These are phyloP conservation scores for Cymbidium sinense DNA, from an alignment of 106 monocot genomes.

Conservation along the genomic window DNA sequence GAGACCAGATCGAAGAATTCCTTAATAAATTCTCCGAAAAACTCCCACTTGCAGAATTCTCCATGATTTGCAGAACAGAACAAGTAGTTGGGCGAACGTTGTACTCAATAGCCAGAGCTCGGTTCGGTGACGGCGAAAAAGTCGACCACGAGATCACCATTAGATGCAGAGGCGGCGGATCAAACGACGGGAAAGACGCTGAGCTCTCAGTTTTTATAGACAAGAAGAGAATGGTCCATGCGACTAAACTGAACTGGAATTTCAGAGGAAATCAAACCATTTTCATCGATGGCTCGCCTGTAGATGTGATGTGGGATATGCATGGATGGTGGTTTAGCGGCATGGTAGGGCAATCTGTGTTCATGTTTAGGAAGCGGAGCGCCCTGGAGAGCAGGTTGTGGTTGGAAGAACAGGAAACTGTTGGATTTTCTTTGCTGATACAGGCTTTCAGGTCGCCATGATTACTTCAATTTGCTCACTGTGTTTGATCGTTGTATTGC, in stretches of 20 bases:
- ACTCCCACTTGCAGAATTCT: conserved; percentile 10
- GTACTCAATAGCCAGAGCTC: conserved; percentile 27
- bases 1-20: conserved; percentile 19
- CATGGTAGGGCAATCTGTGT: conserved; percentile 26
- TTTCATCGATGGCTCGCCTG: conserved; percentile 60
- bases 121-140: conserved; percentile 24
- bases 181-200: conserved; percentile 10
- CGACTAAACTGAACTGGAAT: conserved; percentile 52
- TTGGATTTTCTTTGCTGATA: conserved; percentile 57
- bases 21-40: neutral
- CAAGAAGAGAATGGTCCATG: conserved; percentile 58
- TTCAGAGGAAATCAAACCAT: conserved; percentile 71
- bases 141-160: conserved; percentile 45
- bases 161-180: conserved; percentile 14
- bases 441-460: conserved; percentile 35
- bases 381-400: conserved; percentile 55
- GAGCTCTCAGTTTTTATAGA: conserved; percentile 68
- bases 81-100: conserved; percentile 15
- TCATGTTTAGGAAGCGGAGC: conserved; percentile 53
- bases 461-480: no score
- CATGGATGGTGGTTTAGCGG: conserved; percentile 47
- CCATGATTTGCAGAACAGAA: conserved; percentile 32
- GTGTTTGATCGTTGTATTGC: no score
- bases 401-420: conserved; percentile 56
- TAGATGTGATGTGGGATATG: conserved; percentile 87